A percentile compares a stretch with the other conserved stretches of the same genome.
Evolutionary conservation across 305 asterid species (phyloP).

Genomic region (Fraxinus floribunda): DNA sequence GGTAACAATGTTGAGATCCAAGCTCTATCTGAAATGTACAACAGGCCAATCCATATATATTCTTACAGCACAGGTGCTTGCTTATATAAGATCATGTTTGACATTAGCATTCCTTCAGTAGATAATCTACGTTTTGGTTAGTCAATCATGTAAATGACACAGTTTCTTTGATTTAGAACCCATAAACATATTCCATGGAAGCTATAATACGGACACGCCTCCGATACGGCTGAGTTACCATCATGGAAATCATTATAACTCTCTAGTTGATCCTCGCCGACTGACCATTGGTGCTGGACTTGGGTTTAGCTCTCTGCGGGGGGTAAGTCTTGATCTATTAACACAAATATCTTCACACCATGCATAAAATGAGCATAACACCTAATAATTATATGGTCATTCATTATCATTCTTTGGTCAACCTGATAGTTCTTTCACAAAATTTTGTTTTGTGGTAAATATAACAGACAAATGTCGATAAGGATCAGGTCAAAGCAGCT

Average conservation of each 20-base stretch:
- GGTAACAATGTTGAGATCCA: slow-evolving; percentile 98
- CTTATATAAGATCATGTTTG: slow-evolving; percentile 17
- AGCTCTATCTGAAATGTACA: slow-evolving; percentile 93
- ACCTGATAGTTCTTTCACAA: slow-evolving; percentile 2
- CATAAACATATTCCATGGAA: slow-evolving; percentile 90
- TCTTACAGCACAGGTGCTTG: slow-evolving; percentile 87
- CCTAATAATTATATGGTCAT: neutral
- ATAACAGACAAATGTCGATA: slow-evolving; percentile 62
- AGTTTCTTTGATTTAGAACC: slow-evolving; percentile 58
- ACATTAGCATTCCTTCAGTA: slow-evolving; percentile 11
- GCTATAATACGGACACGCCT: slow-evolving; percentile 82
- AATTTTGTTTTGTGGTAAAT: slow-evolving; percentile 14
- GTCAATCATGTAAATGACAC: slow-evolving; percentile 19
- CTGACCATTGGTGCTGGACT: slow-evolving; percentile 87
- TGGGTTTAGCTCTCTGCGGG: slow-evolving; percentile 84
- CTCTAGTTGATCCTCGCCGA: slow-evolving; percentile 93
- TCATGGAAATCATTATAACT: slow-evolving; percentile 95
- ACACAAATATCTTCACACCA: neutral
- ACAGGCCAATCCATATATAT: slow-evolving; percentile 95
- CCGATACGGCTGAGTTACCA: slow-evolving; percentile 93
- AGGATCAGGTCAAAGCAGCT: slow-evolving; percentile 95
- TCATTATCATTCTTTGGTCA: neutral
- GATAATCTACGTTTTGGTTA: slow-evolving; percentile 15
- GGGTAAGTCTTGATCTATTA: slow-evolving; percentile 51
- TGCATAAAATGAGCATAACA: neutral